Evolutionary conservation across 768 basidiomycete species (phyloP).

Genomic region (Boletus reticuloceps): DNA sequence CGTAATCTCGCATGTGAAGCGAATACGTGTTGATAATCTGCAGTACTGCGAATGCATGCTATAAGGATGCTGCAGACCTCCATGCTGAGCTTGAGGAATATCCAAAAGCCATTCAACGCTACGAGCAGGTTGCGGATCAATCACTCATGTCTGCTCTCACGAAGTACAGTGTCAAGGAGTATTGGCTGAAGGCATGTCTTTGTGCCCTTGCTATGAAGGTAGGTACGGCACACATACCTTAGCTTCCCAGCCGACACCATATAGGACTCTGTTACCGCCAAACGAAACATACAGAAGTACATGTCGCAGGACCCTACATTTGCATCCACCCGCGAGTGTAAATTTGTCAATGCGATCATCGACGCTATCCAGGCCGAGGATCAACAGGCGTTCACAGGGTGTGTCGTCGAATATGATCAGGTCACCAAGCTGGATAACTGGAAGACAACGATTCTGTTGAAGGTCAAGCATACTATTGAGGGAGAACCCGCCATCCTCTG

Average conservation of each 20-base stretch:
- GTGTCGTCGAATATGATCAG: conserved; percentile 91
- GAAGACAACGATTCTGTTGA: conserved; percentile 90
- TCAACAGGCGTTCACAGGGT: conserved; percentile 70
- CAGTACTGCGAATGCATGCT: conserved; percentile 94
- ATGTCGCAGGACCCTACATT: conserved; percentile 83
- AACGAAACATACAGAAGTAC: conserved; percentile 77
- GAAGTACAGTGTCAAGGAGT: conserved; percentile 99
- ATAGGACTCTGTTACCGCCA: conserved; percentile 83
- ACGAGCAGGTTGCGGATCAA: conserved; percentile 86
- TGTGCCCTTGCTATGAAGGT: conserved; percentile 89
- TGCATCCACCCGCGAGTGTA: conserved; percentile 84
- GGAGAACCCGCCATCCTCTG: conserved; percentile 45
- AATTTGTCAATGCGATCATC: conserved; percentile 75
- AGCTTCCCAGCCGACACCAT: conserved; percentile 9
- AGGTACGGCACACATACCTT: conserved; percentile 28
- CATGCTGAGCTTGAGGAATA: conserved; percentile 89
- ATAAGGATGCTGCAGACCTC: conserved; percentile 94
- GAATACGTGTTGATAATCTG: conserved; percentile 3
- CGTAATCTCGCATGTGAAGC: conserved; percentile 29
- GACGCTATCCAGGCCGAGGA: conserved; percentile 77
- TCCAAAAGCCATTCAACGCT: conserved; percentile 79
- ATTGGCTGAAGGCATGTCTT: conserved; percentile 84
- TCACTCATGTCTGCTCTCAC: conserved; percentile 80
- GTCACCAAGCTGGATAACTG: conserved; percentile 92
- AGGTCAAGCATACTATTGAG: conserved; percentile 81